phyloP scores from a whole-genome alignment of 352 stramenopile species.

The Globisporangium heterothallicum region DNA sequence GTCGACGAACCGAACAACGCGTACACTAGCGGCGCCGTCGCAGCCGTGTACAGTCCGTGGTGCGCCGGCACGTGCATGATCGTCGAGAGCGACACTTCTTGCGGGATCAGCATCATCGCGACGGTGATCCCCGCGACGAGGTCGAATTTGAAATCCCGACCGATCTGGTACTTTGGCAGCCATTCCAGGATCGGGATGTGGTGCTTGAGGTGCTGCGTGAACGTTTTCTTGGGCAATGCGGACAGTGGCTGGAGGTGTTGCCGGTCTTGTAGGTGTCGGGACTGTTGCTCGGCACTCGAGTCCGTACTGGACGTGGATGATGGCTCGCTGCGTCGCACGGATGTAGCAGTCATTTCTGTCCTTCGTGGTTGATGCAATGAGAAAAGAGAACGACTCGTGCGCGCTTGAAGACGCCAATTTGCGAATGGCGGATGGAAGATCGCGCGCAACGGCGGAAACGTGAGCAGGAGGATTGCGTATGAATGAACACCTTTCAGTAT shows the following conservation, averaged over 20 bases:
- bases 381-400: too few species aligned
- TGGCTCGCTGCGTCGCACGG: too few species aligned
- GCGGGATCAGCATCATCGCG: slow-evolving; percentile 87
- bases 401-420: too few species aligned
- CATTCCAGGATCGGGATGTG: slow-evolving; percentile 44
- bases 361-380: too few species aligned
- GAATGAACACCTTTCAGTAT: too few species aligned
- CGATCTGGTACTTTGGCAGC: slow-evolving; percentile 45
- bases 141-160: slow-evolving; percentile 48
- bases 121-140: slow-evolving; percentile 47
- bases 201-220: slow-evolving; percentile 10
- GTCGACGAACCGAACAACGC: slow-evolving; percentile 74
- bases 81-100: slow-evolving; percentile 85
- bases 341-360: too few species aligned
- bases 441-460: too few species aligned
- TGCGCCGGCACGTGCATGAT: slow-evolving; percentile 81
- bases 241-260: not conserved
- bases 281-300: not conserved
- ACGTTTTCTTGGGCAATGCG: not conserved
- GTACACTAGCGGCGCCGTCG: slow-evolving; percentile 80
- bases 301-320: not conserved
- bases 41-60: slow-evolving; percentile 88
- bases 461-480: too few species aligned
- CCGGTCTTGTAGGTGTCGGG: not conserved
- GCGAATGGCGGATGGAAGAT: too few species aligned